Evolutionary conservation across 1,284 basidiomycete genomes (phyloP), one percentile per base, ranked within the genome.

Genomic region (Ceratobasidium papillatum): DNA sequence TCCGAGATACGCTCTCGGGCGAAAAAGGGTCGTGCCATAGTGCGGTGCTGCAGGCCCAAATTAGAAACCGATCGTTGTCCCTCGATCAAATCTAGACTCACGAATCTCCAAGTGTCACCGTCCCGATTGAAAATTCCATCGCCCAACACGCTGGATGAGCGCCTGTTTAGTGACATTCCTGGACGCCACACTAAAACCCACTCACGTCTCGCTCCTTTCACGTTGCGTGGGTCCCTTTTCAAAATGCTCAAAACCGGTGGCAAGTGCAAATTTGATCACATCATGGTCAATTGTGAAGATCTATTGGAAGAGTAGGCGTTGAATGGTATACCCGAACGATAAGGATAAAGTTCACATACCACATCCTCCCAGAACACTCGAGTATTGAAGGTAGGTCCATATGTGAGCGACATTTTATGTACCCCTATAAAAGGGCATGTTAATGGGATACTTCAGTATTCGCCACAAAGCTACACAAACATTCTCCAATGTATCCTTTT

Each of bases 101-200:
- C 75, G 43, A 66, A 65, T 71, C 74, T 76, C 72, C 75, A 76
- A 19, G 61, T 22, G 2, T 69, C 75, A 1, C 84, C 85, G 69
- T 85, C 85, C n/a, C 83, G 83, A 74, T 86, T 86, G 77, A 87
- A 87, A 17, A 86, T 84, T 0, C 85, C 85, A 4, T 84, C 84
- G 63, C 87, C 87, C 14, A 88, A 81, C 19, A 88, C 76, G 1
- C 83, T 81, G 36, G 78, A 75, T 41, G 85, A 78, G 74, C 83
- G 58, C 81, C 7, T 80, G 78, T 14, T 77, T 78, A 63, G 54
- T 51, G 9, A 58, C 32, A 58, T 17, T 49, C 17, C 63, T 2
- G 71, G 82, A 81, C 25, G 59, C 75, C 41, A 64, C 58, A 22
- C 7, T 45, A n/a, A 17, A 47, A 22, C 11, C 45, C 36, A 45